phyloP scores from a whole-genome alignment of 257 asterid species.

The Solanum habrochaites region DNA sequence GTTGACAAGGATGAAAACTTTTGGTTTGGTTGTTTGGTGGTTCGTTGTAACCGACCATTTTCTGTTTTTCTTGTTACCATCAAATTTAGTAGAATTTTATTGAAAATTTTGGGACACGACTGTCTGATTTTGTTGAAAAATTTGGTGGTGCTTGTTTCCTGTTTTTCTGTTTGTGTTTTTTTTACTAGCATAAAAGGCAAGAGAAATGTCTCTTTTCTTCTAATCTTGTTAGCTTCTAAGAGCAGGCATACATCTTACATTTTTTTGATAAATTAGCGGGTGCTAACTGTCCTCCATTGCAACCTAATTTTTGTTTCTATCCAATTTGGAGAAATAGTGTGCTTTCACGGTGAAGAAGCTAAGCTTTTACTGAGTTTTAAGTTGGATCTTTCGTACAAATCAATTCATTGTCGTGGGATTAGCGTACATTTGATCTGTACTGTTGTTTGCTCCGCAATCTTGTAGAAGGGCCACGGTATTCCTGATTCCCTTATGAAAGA shows the following conservation, averaged over 20 bases:
- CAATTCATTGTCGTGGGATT: neutral
- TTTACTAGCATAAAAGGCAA: neutral
- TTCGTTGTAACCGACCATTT: neutral
- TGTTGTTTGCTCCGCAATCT: neutral
- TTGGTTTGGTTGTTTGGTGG: neutral
- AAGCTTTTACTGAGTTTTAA: neutral
- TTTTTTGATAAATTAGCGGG: too few species aligned
- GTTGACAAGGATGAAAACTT: neutral
- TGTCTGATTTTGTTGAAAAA: neutral
- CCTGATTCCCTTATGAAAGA: slow-evolving; percentile 46
- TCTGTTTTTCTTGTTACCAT: neutral
- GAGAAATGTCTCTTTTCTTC: neutral
- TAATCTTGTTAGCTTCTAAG: neutral
- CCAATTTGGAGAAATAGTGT: neutral
- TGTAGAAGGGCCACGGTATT: slow-evolving; percentile 80
- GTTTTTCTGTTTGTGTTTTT: neutral
- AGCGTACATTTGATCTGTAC: neutral
- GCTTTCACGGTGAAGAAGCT: neutral
- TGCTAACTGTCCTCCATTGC: neutral
- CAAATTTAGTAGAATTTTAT: neutral
- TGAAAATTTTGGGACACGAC: neutral
- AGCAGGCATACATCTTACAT: neutral
- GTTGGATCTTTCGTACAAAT: neutral
- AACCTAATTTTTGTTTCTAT: neutral
- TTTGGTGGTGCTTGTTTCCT: neutral